A percentile compares a stretch with the other conserved stretches of the same genome.
phyloP scores from a whole-genome alignment of 2,329 filamentous ascomycete genomes.

The Aspergillus aculeatus region DNA sequence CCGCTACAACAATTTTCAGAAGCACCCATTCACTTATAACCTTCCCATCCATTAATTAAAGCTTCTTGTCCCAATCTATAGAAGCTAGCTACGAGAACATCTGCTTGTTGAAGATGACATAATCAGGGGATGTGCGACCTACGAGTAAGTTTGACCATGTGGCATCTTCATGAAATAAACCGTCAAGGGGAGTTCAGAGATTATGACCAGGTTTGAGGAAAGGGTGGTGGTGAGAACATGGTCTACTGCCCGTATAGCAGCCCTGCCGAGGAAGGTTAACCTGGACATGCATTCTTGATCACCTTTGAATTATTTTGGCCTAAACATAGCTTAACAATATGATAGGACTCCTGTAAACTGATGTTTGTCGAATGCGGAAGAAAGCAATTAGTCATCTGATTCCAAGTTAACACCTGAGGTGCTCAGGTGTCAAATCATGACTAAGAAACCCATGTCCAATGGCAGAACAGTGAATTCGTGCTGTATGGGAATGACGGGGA shows the following conservation, averaged over 20 bases:
- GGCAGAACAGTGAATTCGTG: neutral
- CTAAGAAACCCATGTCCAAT: conserved; percentile 1
- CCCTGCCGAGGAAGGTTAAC: no score
- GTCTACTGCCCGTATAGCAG: no score
- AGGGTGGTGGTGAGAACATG: no score
- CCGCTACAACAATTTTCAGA: neutral
- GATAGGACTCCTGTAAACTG: neutral
- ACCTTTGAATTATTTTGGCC: neutral
- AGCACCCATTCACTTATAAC: neutral
- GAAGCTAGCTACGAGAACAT: neutral
- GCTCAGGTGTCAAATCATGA: neutral
- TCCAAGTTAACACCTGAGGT: neutral
- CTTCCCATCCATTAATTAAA: neutral
- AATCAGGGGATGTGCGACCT: conserved; percentile 1
- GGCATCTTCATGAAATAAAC: neutral
- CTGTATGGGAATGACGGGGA: neutral
- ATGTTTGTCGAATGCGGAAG: neutral
- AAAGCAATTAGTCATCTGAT: conserved; percentile 2
- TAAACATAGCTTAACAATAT: no score
- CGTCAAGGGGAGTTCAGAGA: neutral
- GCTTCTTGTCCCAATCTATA: neutral
- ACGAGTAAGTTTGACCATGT: neutral
- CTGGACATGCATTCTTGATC: neutral
- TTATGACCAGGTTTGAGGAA: no score
- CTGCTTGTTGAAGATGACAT: neutral